Evolutionary conservation across 108 stramenopile species (phyloP), one percentile per base, ranked within the genome.

Genomic region (Schizochytrium sp.): DNA sequence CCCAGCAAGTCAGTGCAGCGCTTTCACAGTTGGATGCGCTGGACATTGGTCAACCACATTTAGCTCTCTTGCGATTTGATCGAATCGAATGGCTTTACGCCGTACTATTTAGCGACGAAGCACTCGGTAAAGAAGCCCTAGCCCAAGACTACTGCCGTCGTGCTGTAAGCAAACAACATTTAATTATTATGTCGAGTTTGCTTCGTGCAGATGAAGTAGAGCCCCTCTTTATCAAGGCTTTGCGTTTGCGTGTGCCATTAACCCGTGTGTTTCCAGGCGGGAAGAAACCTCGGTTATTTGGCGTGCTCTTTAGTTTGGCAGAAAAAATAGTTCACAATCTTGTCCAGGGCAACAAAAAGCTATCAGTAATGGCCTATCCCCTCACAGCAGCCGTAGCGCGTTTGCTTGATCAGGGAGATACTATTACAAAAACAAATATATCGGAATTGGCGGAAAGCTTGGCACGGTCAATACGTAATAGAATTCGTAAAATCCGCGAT

Each of bases 401-500:
- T 7, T 0, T 69, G 64, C 64, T 69, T 44, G 64, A 69, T 44
- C 40, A 15, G 28, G 64, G 64, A 7, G 64, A 69, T 1, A 1
- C 64, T 44, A 44, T 69, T 38, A 13, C 64, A 13, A 44, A 13
- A 44, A 15, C 64, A 15, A 5, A 38, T 38, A 7, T 69, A 7
- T 38, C 40, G 28, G 64, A 12, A 2, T 38, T 44, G 19, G 10
- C 64, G 12, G 15, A 8, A 44, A 38, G 15, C 12, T 10, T 69
- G 64, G 5, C 10, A 0, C 64, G 64, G 42, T 7, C 44, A 0
- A 2, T 69, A 38, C 7, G 64, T 7, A 69, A 69, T 44, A 7
- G 64, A 7, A 38, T 69, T 7, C 64, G 64, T 44, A 69, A 69
- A 44, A 38, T 69, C 64, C 64, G 64, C 64, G 64, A 69, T 15